Evolutionary conservation across 805 yeast genomes (phyloP).

Genomic region (Wickerhamomyces subpelliculosus): DNA sequence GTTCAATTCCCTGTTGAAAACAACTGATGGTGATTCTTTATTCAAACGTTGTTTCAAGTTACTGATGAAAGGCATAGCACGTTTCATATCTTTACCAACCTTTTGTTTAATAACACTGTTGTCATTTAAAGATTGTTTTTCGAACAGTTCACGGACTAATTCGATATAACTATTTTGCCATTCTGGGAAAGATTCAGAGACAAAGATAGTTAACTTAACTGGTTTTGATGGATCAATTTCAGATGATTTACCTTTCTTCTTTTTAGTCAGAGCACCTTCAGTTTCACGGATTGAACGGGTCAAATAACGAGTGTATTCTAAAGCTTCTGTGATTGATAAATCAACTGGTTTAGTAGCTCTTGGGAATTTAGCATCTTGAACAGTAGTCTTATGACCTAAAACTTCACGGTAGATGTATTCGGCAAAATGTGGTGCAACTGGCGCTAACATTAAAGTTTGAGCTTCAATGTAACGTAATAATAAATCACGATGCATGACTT

Average conservation of each 20-base stretch:
- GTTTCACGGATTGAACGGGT: constrained; percentile 87
- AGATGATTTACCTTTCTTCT: constrained; percentile 77
- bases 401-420: constrained; percentile 86
- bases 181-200: constrained; percentile 82
- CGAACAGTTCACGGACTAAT: constrained; percentile 72
- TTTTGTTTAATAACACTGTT: constrained; percentile 55
- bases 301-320: constrained; percentile 71
- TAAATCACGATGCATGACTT: constrained; percentile 76
- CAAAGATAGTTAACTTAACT: constrained; percentile 61
- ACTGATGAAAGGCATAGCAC: constrained; percentile 96
- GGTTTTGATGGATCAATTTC: constrained; percentile 75
- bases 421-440: constrained; percentile 93
- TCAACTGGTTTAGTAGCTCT: constrained; percentile 62
- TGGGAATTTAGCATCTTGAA: constrained; percentile 79
- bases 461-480: constrained; percentile 76
- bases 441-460: constrained; percentile 80
- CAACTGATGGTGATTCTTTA: constrained; percentile 63
- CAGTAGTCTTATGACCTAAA: constrained; percentile 55
- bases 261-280: constrained; percentile 78
- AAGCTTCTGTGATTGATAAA: constrained; percentile 52
- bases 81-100: constrained; percentile 87
- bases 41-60: constrained; percentile 74
- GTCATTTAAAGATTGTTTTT: constrained; percentile 54
- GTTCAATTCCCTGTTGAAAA: constrained; percentile 82
- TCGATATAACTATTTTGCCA: constrained; percentile 84